Evolutionary conservation across 2,329 filamentous ascomycete genomes (phyloP).

Genomic region (Verticillium longisporum): DNA sequence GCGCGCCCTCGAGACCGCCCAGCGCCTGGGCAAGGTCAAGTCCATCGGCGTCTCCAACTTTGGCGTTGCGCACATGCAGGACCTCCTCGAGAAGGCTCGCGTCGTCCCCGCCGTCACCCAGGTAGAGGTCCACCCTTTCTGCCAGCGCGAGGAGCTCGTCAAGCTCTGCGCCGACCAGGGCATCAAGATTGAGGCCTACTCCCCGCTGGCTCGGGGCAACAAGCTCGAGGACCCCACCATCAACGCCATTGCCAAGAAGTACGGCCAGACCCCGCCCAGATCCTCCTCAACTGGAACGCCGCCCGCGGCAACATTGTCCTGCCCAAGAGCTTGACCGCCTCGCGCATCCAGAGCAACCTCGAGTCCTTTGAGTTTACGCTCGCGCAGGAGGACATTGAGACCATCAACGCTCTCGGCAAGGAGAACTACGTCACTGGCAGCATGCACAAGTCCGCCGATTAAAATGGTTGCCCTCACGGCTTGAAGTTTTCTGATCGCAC

Average conservation of each 20-base stretch:
- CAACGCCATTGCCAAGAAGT: slow-evolving; percentile 46
- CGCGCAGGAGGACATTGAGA: slow-evolving; percentile 36
- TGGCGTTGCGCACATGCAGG: slow-evolving; percentile 22
- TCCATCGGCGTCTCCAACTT: slow-evolving; percentile 36
- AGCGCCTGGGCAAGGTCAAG: slow-evolving; percentile 32
- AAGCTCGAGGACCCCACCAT: slow-evolving; percentile 46
- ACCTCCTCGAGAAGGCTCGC: slow-evolving; percentile 28
- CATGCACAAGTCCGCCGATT: slow-evolving; percentile 33
- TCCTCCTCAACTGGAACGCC: slow-evolving; percentile 53
- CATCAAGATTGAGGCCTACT: slow-evolving; percentile 36
- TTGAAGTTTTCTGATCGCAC: not conserved
- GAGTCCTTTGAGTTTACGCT: slow-evolving; percentile 56
- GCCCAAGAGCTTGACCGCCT: slow-evolving; percentile 55
- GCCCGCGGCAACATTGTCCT: slow-evolving; percentile 52
- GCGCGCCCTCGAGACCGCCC: slow-evolving; percentile 12
- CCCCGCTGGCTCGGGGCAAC: slow-evolving; percentile 25
- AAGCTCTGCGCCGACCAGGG: slow-evolving; percentile 66
- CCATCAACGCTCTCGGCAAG: slow-evolving; percentile 23
- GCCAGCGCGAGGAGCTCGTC: slow-evolving; percentile 33
- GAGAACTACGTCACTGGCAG: slow-evolving; percentile 20
- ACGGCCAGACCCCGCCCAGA: slow-evolving; percentile 49
- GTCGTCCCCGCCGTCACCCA: slow-evolving; percentile 51
- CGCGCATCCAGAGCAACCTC: slow-evolving; percentile 56
- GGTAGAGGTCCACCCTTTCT: slow-evolving; percentile 56
- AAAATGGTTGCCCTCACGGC: slow-evolving; percentile 5